Percentiles rank a stretch among this genome's conserved stretches.
These are phyloP conservation scores for Camellia lanceoleosa DNA, from an alignment of 148 eudicot species.

Conservation along the genomic window DNA sequence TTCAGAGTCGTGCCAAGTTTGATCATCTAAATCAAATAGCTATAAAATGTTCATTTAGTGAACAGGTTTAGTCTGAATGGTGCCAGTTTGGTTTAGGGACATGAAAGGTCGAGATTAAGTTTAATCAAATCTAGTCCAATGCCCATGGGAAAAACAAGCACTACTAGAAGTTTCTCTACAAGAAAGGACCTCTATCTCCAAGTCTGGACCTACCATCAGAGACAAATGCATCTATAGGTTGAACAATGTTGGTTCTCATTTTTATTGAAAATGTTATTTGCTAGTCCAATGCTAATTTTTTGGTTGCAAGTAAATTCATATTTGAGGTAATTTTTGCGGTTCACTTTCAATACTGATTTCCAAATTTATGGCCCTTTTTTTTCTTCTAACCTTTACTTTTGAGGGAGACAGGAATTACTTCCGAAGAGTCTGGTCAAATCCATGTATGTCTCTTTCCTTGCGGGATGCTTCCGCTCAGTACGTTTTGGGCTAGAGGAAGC, in stretches of 20 bases:
- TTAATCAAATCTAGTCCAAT: background rate
- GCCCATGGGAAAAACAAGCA: background rate
- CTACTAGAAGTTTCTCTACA: too few relatives aligned
- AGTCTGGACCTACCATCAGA: background rate
- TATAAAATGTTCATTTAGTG: background rate
- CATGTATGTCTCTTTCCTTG: constrained; percentile 92
- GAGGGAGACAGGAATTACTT: constrained; percentile 52
- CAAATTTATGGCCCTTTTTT: background rate
- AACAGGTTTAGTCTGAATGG: background rate
- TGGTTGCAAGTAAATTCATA: background rate
- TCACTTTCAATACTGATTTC: background rate
- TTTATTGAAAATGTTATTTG: background rate
- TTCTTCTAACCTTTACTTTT: background rate
- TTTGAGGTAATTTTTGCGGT: background rate
- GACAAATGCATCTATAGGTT: constrained; percentile 12
- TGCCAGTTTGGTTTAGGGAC: background rate
- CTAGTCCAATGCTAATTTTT: background rate
- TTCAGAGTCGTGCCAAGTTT: background rate
- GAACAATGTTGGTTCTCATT: constrained; percentile 6
- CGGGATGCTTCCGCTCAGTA: constrained; percentile 98
- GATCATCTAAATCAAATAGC: background rate
- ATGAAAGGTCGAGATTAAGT: background rate
- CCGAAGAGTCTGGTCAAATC: constrained; percentile 65
- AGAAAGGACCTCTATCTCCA: background rate
- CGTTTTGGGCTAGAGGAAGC: constrained; percentile 99